These are phyloP conservation scores for Alternaria tenuissima DNA, from an alignment of 2,329 filamentous ascomycete genomes.

Conservation along the genomic window DNA sequence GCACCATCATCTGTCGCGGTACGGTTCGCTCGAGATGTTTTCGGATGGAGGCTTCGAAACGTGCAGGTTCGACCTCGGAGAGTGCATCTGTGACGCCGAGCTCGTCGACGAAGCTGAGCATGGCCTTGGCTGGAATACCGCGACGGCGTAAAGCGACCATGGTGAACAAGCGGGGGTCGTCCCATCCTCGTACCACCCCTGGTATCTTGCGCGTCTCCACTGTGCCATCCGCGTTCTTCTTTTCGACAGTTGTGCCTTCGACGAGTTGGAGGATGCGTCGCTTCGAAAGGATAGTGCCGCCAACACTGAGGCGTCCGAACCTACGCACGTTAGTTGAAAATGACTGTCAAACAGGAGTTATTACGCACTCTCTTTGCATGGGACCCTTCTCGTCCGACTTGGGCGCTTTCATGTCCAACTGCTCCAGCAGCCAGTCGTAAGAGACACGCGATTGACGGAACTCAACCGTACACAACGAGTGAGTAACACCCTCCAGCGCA, in stretches of 20 bases:
- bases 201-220: slow-evolving; percentile 51
- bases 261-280: slow-evolving; percentile 83
- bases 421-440: slow-evolving; percentile 90
- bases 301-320: slow-evolving; percentile 77
- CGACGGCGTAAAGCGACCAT: slow-evolving; percentile 83
- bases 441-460: slow-evolving; percentile 85
- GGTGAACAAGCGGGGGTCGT: slow-evolving; percentile 90
- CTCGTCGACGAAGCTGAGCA: slow-evolving; percentile 89
- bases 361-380: slow-evolving; percentile 83
- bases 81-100: slow-evolving; percentile 86
- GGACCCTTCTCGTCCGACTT: slow-evolving; percentile 63
- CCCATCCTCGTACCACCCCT: slow-evolving; percentile 80
- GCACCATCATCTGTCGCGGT: slow-evolving; percentile 85
- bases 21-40: slow-evolving; percentile 88
- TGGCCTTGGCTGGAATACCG: slow-evolving; percentile 86
- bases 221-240: slow-evolving; percentile 55
- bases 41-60: slow-evolving; percentile 87
- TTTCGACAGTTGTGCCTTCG: slow-evolving; percentile 62
- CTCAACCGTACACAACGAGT: slow-evolving; percentile 92
- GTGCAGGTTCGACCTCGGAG: slow-evolving; percentile 78
- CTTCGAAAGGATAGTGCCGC: slow-evolving; percentile 87
- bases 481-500: slow-evolving; percentile 89
- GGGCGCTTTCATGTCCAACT: slow-evolving; percentile 80
- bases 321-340: slow-evolving; percentile 31
- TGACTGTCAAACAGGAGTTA: background rate